phyloP scores from a whole-genome alignment of 352 stramenopile species.

The Nothophytophthora sp. region DNA sequence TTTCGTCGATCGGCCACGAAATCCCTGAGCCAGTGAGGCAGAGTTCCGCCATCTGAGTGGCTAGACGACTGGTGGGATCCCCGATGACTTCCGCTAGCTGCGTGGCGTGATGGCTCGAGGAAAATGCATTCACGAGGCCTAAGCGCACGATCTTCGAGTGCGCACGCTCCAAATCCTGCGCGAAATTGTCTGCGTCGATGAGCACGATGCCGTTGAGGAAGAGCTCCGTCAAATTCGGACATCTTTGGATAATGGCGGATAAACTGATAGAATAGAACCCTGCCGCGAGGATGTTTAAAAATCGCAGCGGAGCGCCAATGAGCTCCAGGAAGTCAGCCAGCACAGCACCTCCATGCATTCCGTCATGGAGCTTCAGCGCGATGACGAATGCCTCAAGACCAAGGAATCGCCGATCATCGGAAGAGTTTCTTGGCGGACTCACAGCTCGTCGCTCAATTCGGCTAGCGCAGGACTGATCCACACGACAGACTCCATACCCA shows the following conservation, averaged over 20 bases:
- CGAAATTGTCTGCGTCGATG: conserved; percentile 10
- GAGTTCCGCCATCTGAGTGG: conserved; percentile 23
- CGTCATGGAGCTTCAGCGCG: conserved; percentile 13
- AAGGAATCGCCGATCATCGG: too few relatives aligned
- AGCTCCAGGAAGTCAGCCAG: conserved; percentile 20
- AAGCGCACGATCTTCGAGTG: conserved; percentile 12
- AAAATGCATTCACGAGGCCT: conserved; percentile 22
- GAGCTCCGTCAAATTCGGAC: conserved; percentile 23
- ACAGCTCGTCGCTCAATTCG: conserved; percentile 4
- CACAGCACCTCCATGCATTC: conserved; percentile 11
- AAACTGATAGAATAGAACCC: conserved; percentile 15
- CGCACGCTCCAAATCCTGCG: background rate
- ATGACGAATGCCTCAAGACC: conserved; percentile 18
- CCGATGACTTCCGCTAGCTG: conserved; percentile 6
- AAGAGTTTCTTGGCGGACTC: background rate
- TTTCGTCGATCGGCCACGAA: conserved; percentile 25
- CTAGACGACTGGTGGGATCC: conserved; percentile 4
- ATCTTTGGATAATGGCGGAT: conserved; percentile 13
- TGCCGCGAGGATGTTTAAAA: conserved; percentile 15
- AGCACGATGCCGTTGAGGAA: conserved; percentile 29
- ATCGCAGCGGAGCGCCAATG: conserved; percentile 13
- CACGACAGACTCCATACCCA: conserved; percentile 20
- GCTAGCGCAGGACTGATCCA: background rate
- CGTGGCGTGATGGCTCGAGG: conserved; percentile 14
- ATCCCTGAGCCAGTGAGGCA: conserved; percentile 20